A percentile compares a stretch with the other conserved stretches of the same genome.
Evolutionary conservation across 164 flowering plant genomes (phyloP).

Genomic region (Stephania japonica): DNA sequence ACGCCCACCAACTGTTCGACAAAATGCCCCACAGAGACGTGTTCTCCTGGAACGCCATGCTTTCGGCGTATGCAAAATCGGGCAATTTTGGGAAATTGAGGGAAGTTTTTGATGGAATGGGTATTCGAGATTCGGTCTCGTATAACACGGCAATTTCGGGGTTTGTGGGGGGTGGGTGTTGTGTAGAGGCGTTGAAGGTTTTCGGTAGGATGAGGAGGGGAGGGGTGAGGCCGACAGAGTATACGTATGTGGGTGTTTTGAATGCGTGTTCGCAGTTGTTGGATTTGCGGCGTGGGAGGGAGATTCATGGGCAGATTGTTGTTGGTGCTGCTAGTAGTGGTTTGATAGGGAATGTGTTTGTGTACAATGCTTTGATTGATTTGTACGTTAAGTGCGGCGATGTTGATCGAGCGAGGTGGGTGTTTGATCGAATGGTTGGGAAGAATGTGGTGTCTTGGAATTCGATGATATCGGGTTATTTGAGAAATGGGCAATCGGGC

Average conservation of each 20-base stretch:
- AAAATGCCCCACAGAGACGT: conserved; percentile 24
- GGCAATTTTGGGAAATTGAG: conserved; percentile 14
- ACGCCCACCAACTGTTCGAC: conserved; percentile 20
- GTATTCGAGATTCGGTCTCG: conserved; percentile 20
- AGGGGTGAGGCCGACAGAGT: conserved; percentile 31
- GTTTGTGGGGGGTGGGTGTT: conserved; percentile 25
- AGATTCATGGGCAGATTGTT: conserved; percentile 45
- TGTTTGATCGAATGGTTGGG: conserved; percentile 35
- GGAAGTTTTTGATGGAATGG: conserved; percentile 20
- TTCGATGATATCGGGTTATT: conserved; percentile 40
- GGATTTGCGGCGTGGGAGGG: conserved; percentile 41
- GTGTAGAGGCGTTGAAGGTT: conserved; percentile 25
- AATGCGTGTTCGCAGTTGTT: conserved; percentile 36
- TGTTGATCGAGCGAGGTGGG: conserved; percentile 32
- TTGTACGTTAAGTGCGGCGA: conserved; percentile 56
- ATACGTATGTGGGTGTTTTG: conserved; percentile 38
- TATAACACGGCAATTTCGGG: conserved; percentile 37
- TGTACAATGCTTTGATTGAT: conserved; percentile 46
- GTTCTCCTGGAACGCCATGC: conserved; percentile 23
- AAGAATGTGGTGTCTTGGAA: conserved; percentile 38
- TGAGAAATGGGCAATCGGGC: conserved; percentile 31
- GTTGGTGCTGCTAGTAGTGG: too few relatives aligned
- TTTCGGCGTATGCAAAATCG: conserved; percentile 17
- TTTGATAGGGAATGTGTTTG: conserved; percentile 30
- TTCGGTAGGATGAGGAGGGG: conserved; percentile 31